Evolutionary conservation across 441 rosid species (phyloP).

Genomic region (Erysimum cheiri): DNA sequence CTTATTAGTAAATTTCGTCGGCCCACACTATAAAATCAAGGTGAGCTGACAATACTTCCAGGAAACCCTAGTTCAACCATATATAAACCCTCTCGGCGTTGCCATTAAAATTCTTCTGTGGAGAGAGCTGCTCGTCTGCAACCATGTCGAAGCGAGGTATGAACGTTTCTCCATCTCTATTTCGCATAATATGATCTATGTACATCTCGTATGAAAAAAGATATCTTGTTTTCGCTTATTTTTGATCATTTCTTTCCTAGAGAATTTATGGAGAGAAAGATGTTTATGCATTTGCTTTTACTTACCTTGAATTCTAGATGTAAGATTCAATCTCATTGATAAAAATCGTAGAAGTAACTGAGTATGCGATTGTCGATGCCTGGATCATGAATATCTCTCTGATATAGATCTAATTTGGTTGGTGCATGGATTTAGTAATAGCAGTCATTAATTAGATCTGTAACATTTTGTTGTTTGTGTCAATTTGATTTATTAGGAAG

Average conservation of each 20-base stretch:
- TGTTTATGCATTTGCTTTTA: background rate
- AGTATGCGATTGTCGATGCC: background rate
- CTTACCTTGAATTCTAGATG: background rate
- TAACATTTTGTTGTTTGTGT: background rate
- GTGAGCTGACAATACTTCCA: background rate
- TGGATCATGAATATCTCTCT: background rate
- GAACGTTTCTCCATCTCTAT: background rate
- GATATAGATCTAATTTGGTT: background rate
- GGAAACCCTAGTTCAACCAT: slow-evolving; percentile 37
- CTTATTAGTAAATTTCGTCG: background rate
- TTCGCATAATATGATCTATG: background rate
- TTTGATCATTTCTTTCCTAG: background rate
- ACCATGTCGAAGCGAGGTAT: slow-evolving; percentile 54
- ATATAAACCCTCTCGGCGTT: slow-evolving; percentile 38
- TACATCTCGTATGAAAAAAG: background rate
- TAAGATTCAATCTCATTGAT: background rate
- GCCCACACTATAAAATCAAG: slow-evolving; percentile 29
- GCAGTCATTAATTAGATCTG: background rate
- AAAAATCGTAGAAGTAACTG: background rate
- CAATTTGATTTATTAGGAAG: slow-evolving; percentile 33
- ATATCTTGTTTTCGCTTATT: background rate
- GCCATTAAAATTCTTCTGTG: background rate
- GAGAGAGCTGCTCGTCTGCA: slow-evolving; percentile 39
- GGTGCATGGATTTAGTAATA: background rate
- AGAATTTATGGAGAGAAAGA: background rate